Evolutionary conservation across 345 rosid genomes (phyloP).

Genomic region (Eutrema yunnanense): DNA sequence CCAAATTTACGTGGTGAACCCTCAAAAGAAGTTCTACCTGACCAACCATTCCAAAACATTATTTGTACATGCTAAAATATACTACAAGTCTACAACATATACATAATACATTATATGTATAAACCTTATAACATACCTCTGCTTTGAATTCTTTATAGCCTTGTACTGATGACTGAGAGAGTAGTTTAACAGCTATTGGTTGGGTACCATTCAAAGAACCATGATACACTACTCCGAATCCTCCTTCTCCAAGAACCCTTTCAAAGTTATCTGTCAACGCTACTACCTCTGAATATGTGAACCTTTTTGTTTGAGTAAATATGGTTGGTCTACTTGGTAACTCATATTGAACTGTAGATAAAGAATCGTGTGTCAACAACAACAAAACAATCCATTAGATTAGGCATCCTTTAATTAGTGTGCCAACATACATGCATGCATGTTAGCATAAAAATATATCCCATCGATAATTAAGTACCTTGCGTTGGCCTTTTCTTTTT

Average conservation of each 20-base stretch:
- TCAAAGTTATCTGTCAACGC: conserved; percentile 28
- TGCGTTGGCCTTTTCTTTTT: conserved; percentile 7
- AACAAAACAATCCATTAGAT: neutral
- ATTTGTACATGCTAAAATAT: neutral
- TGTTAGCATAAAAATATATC: too few relatives aligned
- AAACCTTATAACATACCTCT: conserved; percentile 13
- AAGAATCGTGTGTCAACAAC: neutral
- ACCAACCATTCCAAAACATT: neutral
- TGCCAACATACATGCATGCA: neutral
- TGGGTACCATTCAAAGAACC: conserved; percentile 19
- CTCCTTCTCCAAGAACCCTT: conserved; percentile 33
- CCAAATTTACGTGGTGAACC: conserved; percentile 33
- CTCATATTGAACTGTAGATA: neutral
- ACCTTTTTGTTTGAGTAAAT: conserved; percentile 11
- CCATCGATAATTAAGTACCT: neutral
- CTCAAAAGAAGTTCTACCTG: conserved; percentile 31
- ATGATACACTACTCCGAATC: conserved; percentile 30
- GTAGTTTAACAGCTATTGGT: conserved; percentile 30
- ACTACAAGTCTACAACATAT: neutral
- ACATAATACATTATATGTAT: neutral
- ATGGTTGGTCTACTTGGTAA: neutral
- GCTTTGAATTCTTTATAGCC: conserved; percentile 33
- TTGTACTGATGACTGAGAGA: conserved; percentile 30
- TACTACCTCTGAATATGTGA: conserved; percentile 22
- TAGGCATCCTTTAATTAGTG: neutral